Conservation (phyloP, 768 basidiomycete species). For the Podaxis mareebaensis region DNA sequence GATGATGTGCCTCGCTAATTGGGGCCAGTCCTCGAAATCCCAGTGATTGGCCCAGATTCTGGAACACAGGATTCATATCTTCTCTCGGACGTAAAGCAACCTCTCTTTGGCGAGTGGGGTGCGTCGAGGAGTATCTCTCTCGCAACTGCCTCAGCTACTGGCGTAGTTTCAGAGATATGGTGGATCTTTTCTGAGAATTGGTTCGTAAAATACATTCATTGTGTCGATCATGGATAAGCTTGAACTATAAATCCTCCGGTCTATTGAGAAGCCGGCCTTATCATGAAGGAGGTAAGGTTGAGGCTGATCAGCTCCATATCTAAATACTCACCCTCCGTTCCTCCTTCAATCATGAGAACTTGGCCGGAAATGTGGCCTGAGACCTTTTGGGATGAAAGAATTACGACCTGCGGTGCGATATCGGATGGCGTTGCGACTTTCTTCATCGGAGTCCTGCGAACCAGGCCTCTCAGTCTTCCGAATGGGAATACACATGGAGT, state of each 20-base stretch:
- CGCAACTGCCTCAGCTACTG: too few species aligned
- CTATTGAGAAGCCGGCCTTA: constrained; percentile 34
- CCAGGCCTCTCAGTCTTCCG: background rate
- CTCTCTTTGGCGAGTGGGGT: too few species aligned
- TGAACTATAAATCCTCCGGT: constrained; percentile 20
- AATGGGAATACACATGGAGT: background rate
- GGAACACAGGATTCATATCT: too few species aligned
- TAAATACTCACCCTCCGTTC: constrained; percentile 65
- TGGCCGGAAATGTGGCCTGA: constrained; percentile 76
- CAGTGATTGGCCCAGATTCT: too few species aligned
- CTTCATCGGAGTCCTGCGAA: constrained; percentile 62
- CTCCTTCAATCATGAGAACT: constrained; percentile 70
- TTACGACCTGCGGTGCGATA: constrained; percentile 62
- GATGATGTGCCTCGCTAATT: too few species aligned
- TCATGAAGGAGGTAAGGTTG: background rate
- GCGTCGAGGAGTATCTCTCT: too few species aligned
- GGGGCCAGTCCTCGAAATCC: too few species aligned
- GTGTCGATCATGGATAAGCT: background rate
- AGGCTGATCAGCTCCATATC: constrained; percentile 5
- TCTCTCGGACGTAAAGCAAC: too few species aligned
- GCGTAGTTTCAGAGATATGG: too few species aligned
- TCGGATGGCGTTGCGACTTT: constrained; percentile 65
- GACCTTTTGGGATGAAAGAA: constrained; percentile 57
- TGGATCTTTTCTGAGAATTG: too few species aligned
- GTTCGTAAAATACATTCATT: background rate